Evolutionary conservation across 1,284 basidiomycete genomes (phyloP), one percentile per base, ranked within the genome.

Genomic region (Pseudomicrostroma phylloplanum): DNA sequence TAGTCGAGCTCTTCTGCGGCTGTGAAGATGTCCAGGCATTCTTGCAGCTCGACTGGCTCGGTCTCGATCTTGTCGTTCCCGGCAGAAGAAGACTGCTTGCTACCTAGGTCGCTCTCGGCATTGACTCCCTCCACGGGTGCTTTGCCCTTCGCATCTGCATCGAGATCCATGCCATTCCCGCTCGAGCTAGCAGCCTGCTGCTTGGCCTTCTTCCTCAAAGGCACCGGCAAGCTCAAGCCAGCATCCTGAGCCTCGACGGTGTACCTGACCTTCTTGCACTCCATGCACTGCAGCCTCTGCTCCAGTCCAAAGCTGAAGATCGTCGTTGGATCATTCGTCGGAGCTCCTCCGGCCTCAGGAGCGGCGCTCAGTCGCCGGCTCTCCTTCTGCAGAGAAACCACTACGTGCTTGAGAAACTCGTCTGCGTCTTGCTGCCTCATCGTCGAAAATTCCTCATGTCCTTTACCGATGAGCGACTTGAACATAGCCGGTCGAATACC

Each of bases 361-460:
- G 9, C n/a, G 19, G 19, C 43, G 11, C 17, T 36, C 13, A 64
- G 26, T 36, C 63, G 63, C 41, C 58, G 56, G 57, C 65, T 68
- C 60, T 74, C 69, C 57, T 74, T 87, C 86, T 55, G 85, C 81
- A 71, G 89, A 84, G 67, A 86, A 81, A 85, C 86, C 58, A 97
- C 74, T 9, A 97, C 81, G 80, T 94, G 86, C 59, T 86, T 85
- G 64, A 98, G 84, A 81, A 98, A 98, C 80, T 98, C 94, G 76
- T 96, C 92, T 1, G 93, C 87, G 76, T 99, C 94, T 79, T 98
- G 94, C 80, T 98, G 93, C 53, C 87, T 85, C 93, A 97, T 97
- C 19, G 92, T 97, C 39, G 90, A 84, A 75, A 98, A 98, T 81
- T 97, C 94, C 57, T 87, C 86, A 75, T 98, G 94, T 0, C 91